phyloP scores from a whole-genome alignment of 352 stramenopile species.

The Phytophthora quininea region DNA sequence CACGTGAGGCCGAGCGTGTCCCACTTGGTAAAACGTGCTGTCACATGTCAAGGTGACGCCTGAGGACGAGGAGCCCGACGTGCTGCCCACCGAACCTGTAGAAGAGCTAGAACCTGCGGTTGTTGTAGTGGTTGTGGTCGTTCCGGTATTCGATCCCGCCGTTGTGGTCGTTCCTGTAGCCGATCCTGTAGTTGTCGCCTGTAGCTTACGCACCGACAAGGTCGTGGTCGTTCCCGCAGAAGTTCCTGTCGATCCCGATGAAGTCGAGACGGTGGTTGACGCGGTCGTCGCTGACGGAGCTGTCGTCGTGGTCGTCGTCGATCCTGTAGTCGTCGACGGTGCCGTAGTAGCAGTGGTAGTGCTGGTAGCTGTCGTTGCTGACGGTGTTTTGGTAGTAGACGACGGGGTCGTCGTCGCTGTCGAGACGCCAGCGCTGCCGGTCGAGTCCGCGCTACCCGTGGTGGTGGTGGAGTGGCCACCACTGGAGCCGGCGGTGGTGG shows the following conservation, averaged over 20 bases:
- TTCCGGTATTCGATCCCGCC: conserved; percentile 10
- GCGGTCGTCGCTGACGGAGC: conserved; percentile 22
- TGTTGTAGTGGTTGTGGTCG: conserved; percentile 15
- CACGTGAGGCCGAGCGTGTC: conserved; percentile 71
- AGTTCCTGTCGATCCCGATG: conserved; percentile 21
- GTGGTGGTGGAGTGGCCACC: conserved; percentile 1
- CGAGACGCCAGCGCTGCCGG: conserved; percentile 20
- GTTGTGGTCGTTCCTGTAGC: conserved; percentile 12
- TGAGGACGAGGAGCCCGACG: conserved; percentile 22
- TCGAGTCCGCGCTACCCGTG: conserved; percentile 19
- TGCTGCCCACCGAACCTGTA: conserved; percentile 5
- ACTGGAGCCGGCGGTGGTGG: conserved; percentile 5
- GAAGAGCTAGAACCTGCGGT: conserved; percentile 22
- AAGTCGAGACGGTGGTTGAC: conserved; percentile 9
- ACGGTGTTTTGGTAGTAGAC: conserved; percentile 30
- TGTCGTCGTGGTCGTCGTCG: conserved; percentile 28
- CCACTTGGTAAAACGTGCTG: conserved; percentile 76
- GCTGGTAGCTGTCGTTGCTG: conserved; percentile 14
- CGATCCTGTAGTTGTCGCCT: conserved; percentile 18
- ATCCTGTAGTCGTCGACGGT: conserved; percentile 4
- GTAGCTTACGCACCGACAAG: conserved; percentile 15
- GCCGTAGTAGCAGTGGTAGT: conserved; percentile 19
- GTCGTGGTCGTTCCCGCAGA: conserved; percentile 11
- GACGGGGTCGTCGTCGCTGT: conserved; percentile 28
- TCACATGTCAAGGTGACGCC: conserved; percentile 66